phyloP scores from a whole-genome alignment of 768 basidiomycete species.

The Phylloporus sp. region DNA sequence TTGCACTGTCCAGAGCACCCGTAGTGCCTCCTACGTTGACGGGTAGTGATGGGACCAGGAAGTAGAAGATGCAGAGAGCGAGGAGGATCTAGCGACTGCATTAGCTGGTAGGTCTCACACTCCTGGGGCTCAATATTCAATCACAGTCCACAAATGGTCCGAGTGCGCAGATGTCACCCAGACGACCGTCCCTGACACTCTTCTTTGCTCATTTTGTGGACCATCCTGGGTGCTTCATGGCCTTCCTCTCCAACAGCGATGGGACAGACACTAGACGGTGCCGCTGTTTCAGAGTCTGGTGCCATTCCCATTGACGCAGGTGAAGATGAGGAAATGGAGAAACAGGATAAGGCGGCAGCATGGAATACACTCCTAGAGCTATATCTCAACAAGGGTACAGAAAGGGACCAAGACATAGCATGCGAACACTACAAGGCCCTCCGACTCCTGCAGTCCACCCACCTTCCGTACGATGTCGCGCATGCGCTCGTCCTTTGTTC shows the following conservation, averaged over 20 bases:
- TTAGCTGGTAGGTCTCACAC: slow-evolving; percentile 27
- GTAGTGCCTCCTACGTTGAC: slow-evolving; percentile 41
- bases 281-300: slow-evolving; percentile 6
- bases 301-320: slow-evolving; percentile 12
- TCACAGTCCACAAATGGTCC: slow-evolving; percentile 4
- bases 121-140: slow-evolving; percentile 4
- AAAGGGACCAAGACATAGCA: slow-evolving; percentile 18
- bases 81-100: slow-evolving; percentile 16
- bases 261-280: slow-evolving; percentile 65
- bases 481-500: slow-evolving; percentile 97
- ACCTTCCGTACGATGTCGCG: slow-evolving; percentile 77
- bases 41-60: slow-evolving; percentile 22
- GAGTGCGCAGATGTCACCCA: slow-evolving; percentile 33
- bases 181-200: slow-evolving; percentile 72
- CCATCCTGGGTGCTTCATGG: slow-evolving; percentile 75
- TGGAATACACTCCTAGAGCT: slow-evolving; percentile 97
- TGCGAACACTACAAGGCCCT: slow-evolving; percentile 57
- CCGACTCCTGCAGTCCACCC: slow-evolving; percentile 56
- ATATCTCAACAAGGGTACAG: slow-evolving; percentile 55
- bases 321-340: slow-evolving; percentile 50
- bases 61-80: slow-evolving; percentile 10
- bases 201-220: slow-evolving; percentile 96
- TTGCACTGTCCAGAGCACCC: slow-evolving; percentile 64
- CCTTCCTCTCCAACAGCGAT: slow-evolving; percentile 74
- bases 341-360: slow-evolving; percentile 72